Evolutionary conservation across 2,329 filamentous ascomycete species (phyloP), one percentile per base, ranked within the genome.

Genomic region (Aureobasidium sp.): DNA sequence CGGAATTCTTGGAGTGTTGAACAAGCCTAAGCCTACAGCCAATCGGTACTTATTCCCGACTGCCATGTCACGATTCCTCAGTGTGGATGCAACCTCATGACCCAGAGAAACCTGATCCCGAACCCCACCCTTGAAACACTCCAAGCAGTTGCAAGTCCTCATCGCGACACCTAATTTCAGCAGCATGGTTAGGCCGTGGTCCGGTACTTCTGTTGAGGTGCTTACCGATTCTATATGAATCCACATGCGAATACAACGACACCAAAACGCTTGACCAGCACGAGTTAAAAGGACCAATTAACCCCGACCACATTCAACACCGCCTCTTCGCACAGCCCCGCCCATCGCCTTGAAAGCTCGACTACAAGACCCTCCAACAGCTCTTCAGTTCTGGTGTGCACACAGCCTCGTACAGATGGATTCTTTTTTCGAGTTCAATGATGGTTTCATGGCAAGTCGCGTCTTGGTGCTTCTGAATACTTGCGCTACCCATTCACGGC

Each of bases 51-150:
- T 17, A 17, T 41, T 24, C 36, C 24, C 12, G 36, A 26, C 15
- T 60, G 46, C 57, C 57, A 60, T 60, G 57, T 60, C 57, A 60
- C 57, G 17, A 50, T 24, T 34, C 15, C 13, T 24, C 24, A 39
- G 24, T 13, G 32, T 47, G 44, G 46, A 60, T 60, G 57, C 57
- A 43, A 60, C 57, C 57, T 60, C 57, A 60, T 60, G 57, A 59
- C 56, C 52, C 43, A 48, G 37, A 26, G 56, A 50, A 32, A 59
- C 43, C 50, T 20, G 56, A 60, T 36, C 34, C 46, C 46, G 57
- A 36, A 44, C 57, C 57, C 44, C 57, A 60, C 46, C 32, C 44
- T 60, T 60, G 57, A 60, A 51, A 60, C 57, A 50, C 39, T 60
- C 57, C 55, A 36, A 60, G 15, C 24, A 41, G 12, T 51, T 59